Base-by-base conservation (phyloP, 805 yeast species). In the Cyberlindnera japonica region DNA sequence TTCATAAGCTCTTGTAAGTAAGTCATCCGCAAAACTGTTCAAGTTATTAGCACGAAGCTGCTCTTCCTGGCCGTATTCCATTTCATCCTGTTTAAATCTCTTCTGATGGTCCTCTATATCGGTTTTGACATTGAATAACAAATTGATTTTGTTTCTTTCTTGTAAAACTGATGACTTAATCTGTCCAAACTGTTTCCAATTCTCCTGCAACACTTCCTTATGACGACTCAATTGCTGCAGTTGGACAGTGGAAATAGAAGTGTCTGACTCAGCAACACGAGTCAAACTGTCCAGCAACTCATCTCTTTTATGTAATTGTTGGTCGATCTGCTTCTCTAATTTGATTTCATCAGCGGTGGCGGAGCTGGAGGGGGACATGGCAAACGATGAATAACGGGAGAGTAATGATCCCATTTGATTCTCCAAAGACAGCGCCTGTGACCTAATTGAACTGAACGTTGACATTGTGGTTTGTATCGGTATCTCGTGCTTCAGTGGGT, bases 151-250 rank as follows among this genome's bases (percentile, higher is more conserved):
- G 59, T 84, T 81, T 36, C 96, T 75, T 54, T 84, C 95, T 53
- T 85, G 88, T 45, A 71, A 66, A 30, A 85, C 76, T 6, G 77
- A 67, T 4, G 68, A 59, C 47, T 74, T 65, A 35, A 91, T 74
- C 48, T 84, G 74, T 30, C 65, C 63, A 53, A 76, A 83, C 46
- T 80, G 83, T 38, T 68, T 61, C 62, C 75, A 69, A 62, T 86
- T 90, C 41, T 88, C 95, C 42, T 68, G 74, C 21, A 87, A 67
- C 12, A 76, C 72, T 60, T 88, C 96, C 51, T 75, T 77, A 59
- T 88, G 96, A 46, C 97, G 77, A 43, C 82, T 78, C 34, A 89
- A 64, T 59, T 90, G 98, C 54, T 84, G 91, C 31, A 80, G 61
- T 59, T 84, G 84, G 0, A 93, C 76, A 1, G 93, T 75, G 5